A percentile compares a stretch with the other conserved stretches of the same genome.
phyloP scores from a whole-genome alignment of 192 early-diverging fungal genomes.

The Chytriomyces confervae region DNA sequence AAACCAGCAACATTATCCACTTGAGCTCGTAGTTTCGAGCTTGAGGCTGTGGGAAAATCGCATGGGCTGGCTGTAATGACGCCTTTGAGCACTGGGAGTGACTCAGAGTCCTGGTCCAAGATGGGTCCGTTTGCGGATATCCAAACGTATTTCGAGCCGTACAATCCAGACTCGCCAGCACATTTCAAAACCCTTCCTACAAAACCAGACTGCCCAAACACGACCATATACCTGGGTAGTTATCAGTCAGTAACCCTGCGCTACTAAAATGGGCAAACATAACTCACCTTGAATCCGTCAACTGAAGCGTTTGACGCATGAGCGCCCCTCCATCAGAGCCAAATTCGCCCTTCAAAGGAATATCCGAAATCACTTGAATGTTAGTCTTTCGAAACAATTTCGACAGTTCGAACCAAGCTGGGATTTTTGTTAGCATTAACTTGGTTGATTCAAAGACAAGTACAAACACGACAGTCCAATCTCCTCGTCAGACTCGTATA shows the following conservation, averaged over 20 bases:
- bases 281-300: neutral
- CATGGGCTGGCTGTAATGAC: neutral
- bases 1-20: neutral
- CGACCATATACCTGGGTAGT: no score
- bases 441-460: no score
- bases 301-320: neutral
- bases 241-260: no score
- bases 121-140: no score
- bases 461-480: neutral
- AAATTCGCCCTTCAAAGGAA: neutral
- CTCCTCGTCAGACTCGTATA: neutral
- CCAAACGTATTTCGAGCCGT: no score
- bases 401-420: neutral
- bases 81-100: no score
- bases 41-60: neutral
- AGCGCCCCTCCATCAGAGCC: neutral
- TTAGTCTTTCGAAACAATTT: neutral
- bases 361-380: neutral
- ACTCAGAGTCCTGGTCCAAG: no score
- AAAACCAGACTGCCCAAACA: no score
- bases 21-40: neutral
- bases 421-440: no score
- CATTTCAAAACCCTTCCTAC: no score
- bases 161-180: no score
- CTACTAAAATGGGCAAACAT: no score